These are phyloP conservation scores for Fusarium mangiferae DNA, from an alignment of 2,329 filamentous ascomycete genomes.

Conservation along the genomic window DNA sequence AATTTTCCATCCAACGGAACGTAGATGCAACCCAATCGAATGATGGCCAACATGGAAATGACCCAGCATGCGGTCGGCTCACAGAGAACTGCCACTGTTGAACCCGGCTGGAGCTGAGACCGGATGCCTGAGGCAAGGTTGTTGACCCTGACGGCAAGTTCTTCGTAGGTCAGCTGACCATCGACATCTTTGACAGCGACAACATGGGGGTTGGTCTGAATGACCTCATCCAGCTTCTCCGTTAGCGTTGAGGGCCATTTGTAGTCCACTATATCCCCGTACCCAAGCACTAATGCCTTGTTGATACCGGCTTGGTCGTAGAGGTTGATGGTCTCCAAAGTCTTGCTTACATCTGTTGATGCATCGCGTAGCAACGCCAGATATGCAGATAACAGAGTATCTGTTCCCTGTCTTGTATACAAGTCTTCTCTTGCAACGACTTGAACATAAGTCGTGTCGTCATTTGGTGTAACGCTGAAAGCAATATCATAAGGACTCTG, in stretches of 20 bases:
- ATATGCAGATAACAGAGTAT: background rate
- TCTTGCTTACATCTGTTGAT: background rate
- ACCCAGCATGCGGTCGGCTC: background rate
- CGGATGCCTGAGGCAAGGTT: rapidly evolving
- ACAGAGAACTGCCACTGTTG: background rate
- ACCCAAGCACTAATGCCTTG: background rate
- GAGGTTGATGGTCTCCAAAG: background rate
- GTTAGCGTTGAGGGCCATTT: background rate
- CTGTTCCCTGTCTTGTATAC: background rate
- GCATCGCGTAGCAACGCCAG: background rate
- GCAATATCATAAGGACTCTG: slow-evolving; percentile 1
- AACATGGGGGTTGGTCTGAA: rapidly evolving
- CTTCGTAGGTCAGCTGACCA: background rate
- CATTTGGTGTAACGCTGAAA: background rate
- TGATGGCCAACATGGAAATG: background rate
- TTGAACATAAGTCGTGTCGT: background rate
- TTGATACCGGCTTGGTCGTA: background rate
- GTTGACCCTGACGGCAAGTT: background rate
- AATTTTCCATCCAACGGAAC: background rate
- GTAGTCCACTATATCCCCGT: background rate
- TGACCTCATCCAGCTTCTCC: background rate
- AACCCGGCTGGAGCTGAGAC: background rate
- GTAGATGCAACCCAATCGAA: background rate
- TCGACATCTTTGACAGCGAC: background rate
- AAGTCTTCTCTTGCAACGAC: background rate